phyloP scores from a whole-genome alignment of 2,329 filamentous ascomycete genomes.

The Fusarium foetens region DNA sequence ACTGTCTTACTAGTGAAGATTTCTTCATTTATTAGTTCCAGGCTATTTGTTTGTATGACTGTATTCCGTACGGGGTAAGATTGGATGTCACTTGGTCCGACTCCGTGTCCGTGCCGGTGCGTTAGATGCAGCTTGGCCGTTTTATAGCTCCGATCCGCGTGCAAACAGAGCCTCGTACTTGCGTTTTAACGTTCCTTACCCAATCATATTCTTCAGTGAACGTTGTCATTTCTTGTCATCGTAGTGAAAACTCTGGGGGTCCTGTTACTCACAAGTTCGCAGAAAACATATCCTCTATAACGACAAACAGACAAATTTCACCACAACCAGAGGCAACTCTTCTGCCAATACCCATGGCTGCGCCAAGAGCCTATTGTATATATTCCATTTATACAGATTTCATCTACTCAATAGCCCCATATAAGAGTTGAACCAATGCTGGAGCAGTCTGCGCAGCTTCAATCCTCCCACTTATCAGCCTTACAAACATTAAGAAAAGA shows the following conservation, averaged over 20 bases:
- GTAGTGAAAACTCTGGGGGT: not conserved
- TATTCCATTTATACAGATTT: not conserved
- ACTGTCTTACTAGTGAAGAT: not conserved
- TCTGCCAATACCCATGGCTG: not conserved
- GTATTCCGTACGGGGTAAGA: not conserved
- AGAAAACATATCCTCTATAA: not conserved
- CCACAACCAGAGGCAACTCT: not conserved
- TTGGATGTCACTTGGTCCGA: not conserved
- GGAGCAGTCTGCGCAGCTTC: not conserved
- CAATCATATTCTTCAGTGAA: too few species aligned
- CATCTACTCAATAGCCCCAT: not conserved
- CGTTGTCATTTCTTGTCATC: not conserved
- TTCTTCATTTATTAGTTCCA: not conserved
- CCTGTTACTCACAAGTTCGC: not conserved
- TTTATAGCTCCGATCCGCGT: not conserved
- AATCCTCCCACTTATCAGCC: not conserved
- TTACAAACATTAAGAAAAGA: not conserved
- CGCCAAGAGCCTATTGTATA: not conserved
- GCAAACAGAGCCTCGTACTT: not conserved
- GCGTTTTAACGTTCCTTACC: not conserved
- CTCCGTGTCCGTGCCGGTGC: constrained; percentile 6
- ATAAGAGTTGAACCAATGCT: too few species aligned
- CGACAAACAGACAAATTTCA: not conserved
- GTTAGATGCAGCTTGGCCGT: not conserved
- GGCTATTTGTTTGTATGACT: not conserved